phyloP scores from a whole-genome alignment of 768 basidiomycete species.

The Tricholoma hemisulphureum region DNA sequence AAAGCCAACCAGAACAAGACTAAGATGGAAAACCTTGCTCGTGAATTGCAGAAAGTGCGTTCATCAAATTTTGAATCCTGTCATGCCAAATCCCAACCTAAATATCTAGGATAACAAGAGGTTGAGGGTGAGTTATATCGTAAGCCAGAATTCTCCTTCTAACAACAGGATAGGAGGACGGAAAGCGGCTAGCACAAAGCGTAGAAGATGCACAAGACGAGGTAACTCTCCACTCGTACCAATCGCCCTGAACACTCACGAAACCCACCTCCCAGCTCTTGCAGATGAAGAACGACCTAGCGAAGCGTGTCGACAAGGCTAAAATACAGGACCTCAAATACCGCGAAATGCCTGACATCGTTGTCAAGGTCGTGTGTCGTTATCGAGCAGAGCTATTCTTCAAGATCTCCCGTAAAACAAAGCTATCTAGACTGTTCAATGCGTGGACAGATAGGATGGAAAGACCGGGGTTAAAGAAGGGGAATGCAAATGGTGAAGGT shows the following conservation, averaged over 20 bases:
- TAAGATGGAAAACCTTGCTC: constrained; percentile 87
- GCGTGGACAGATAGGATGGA: constrained; percentile 93
- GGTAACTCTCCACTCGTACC: constrained; percentile 36
- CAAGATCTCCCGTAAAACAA: constrained; percentile 90
- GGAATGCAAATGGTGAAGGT: constrained; percentile 24
- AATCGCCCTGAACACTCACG: constrained; percentile 9
- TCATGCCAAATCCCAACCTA: constrained; percentile 8
- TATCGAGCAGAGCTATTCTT: constrained; percentile 91
- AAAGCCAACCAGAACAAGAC: constrained; percentile 88
- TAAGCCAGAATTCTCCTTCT: constrained; percentile 11
- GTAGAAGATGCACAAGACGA: constrained; percentile 89
- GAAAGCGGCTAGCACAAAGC: constrained; percentile 72
- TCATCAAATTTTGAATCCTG: constrained; percentile 8
- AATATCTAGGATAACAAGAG: constrained; percentile 78
- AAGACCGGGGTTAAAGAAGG: constrained; percentile 47
- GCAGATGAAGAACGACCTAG: constrained; percentile 81
- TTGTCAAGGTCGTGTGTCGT: constrained; percentile 84
- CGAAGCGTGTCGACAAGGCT: constrained; percentile 75
- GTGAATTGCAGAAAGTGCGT: constrained; percentile 82
- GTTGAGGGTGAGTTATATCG: constrained; percentile 57
- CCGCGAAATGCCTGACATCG: constrained; percentile 85
- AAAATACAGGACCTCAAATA: constrained; percentile 79
- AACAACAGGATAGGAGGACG: constrained; percentile 65
- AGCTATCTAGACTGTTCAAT: constrained; percentile 76
- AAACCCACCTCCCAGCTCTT: constrained; percentile 45